Percentiles rank a stretch among this genome's conserved stretches.
Evolutionary conservation across 257 asterid genomes (phyloP).

Genomic region (Plantago major): DNA sequence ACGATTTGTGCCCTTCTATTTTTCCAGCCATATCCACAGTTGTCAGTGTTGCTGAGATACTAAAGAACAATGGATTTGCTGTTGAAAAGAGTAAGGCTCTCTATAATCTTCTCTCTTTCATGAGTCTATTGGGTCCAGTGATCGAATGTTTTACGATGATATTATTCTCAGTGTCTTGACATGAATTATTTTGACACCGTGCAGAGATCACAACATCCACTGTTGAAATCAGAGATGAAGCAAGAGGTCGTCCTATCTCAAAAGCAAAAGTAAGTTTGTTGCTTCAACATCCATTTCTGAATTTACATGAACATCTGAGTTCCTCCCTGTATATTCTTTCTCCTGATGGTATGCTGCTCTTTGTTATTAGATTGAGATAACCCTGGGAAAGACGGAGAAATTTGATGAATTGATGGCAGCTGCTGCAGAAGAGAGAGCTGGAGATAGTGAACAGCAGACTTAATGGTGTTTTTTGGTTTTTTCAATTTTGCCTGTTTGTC

Average conservation of each 20-base stretch:
- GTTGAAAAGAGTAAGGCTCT: constrained; percentile 57
- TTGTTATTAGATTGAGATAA: constrained; percentile 55
- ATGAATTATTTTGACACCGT: constrained; percentile 4
- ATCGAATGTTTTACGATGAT: not conserved
- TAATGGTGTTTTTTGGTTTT: constrained; percentile 15
- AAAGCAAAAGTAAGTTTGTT: constrained; percentile 66
- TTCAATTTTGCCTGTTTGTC: no score
- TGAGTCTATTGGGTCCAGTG: no score
- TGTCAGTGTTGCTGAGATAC: constrained; percentile 66
- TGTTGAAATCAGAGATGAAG: constrained; percentile 70
- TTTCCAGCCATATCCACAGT: constrained; percentile 70
- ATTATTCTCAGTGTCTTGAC: constrained; percentile 1
- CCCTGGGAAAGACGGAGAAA: constrained; percentile 63
- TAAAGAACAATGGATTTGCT: constrained; percentile 71
- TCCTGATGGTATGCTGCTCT: constrained; percentile 1
- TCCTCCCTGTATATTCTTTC: not conserved
- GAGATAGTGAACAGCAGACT: constrained; percentile 36
- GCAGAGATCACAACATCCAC: constrained; percentile 79
- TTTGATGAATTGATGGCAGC: constrained; percentile 69
- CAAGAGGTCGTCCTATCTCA: constrained; percentile 62
- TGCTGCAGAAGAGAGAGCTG: constrained; percentile 41
- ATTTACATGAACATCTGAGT: no score
- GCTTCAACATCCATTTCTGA: not conserved
- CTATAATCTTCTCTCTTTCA: not conserved
- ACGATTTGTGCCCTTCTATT: constrained; percentile 8